A percentile compares a stretch with the other conserved stretches of the same genome.
phyloP scores from a whole-genome alignment of 2,329 filamentous ascomycete species.

The Colletotrichum limetticola region DNA sequence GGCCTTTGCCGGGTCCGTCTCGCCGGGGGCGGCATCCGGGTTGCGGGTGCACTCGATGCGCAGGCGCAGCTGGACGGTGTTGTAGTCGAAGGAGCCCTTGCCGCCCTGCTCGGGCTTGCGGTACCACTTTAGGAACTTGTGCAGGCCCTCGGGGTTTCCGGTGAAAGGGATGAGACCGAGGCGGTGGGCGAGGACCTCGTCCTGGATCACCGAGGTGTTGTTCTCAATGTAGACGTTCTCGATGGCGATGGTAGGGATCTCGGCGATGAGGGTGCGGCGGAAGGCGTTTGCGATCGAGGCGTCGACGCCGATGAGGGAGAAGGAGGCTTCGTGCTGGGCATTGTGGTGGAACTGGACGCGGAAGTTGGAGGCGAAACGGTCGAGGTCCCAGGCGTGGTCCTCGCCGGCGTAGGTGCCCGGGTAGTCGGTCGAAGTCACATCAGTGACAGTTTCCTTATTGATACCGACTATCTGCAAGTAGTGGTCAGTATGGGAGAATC shows the following conservation, averaged over 20 bases:
- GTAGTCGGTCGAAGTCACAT: constrained; percentile 91
- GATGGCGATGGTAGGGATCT: constrained; percentile 93
- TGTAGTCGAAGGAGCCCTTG: constrained; percentile 79
- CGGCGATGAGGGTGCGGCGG: constrained; percentile 92
- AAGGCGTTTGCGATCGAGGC: constrained; percentile 96
- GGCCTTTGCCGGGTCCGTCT: constrained; percentile 84
- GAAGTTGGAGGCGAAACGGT: constrained; percentile 77
- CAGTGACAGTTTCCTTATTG: constrained; percentile 88
- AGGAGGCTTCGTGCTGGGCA: constrained; percentile 79
- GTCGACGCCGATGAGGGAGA: constrained; percentile 92
- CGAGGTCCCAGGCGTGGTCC: constrained; percentile 82
- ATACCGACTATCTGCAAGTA: constrained; percentile 80
- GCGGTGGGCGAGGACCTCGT: constrained; percentile 92
- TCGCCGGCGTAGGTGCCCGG: constrained; percentile 92
- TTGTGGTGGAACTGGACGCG: constrained; percentile 87
- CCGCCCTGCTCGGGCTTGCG: constrained; percentile 74
- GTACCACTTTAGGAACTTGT: constrained; percentile 83
- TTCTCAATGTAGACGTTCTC: constrained; percentile 94
- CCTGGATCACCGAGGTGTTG: constrained; percentile 98
- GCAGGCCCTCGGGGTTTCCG: constrained; percentile 79
- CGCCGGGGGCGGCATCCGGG: constrained; percentile 73
- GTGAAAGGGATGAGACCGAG: constrained; percentile 91
- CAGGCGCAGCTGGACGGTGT: constrained; percentile 85
- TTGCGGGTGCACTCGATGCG: constrained; percentile 85
- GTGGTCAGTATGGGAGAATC: constrained; percentile 11